phyloP scores from a whole-genome alignment of 2,329 filamentous ascomycete species.

The Neofusicoccum cordaticola region DNA sequence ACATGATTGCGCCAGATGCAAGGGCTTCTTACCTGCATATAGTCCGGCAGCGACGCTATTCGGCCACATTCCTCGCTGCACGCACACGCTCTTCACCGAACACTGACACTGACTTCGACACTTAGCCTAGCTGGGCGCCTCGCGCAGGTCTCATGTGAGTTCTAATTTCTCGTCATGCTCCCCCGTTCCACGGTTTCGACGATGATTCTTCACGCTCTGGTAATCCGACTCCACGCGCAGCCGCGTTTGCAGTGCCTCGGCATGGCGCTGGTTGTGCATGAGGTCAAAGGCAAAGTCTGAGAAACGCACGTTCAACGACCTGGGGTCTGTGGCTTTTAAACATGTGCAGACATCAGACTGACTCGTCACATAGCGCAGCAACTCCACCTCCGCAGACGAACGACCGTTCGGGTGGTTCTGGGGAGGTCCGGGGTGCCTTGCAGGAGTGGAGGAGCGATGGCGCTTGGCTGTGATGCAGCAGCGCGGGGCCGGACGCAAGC shows the following conservation, averaged over 20 bases:
- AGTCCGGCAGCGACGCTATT: background rate
- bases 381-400: background rate
- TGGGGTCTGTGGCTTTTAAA: background rate
- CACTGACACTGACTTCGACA: background rate
- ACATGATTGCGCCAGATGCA: slow-evolving; percentile 8
- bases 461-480: background rate
- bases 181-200: slow-evolving; percentile 3
- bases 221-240: slow-evolving; percentile 51
- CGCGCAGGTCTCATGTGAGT: slow-evolving; percentile 18
- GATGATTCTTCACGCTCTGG: slow-evolving; percentile 35
- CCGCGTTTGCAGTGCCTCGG: slow-evolving; percentile 34
- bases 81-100: background rate
- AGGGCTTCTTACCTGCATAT: slow-evolving; percentile 10
- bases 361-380: slow-evolving; percentile 15
- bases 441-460: slow-evolving; percentile 1
- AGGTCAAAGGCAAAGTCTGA: slow-evolving; percentile 51
- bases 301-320: background rate
- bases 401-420: slow-evolving; percentile 5
- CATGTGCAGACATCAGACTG: background rate
- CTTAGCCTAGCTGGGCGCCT: background rate
- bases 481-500: background rate
- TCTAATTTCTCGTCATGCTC: background rate
- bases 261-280: slow-evolving; percentile 50
- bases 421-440: slow-evolving; percentile 8
- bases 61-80: background rate